Evolutionary conservation across 2,329 filamentous ascomycete genomes (phyloP).

Genomic region (Blastomyces gilchristii): DNA sequence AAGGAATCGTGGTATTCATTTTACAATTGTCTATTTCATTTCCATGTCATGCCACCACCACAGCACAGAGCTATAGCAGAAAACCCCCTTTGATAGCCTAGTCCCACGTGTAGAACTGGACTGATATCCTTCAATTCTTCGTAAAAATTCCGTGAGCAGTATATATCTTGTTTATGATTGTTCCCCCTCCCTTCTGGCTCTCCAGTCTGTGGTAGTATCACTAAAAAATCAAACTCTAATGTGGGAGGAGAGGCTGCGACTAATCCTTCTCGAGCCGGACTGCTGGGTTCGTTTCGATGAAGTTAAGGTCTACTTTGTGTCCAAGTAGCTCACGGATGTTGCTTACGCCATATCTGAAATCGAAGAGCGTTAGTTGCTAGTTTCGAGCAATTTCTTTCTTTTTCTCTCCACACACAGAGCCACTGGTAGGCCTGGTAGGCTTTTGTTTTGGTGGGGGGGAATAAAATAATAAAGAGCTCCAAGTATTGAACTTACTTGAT

Average conservation of each 20-base stretch:
- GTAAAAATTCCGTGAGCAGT: background rate
- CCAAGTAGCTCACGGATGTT: constrained; percentile 90
- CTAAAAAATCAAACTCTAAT: constrained; percentile 1
- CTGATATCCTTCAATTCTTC: background rate
- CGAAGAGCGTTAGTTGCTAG: constrained; percentile 10
- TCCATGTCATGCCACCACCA: background rate
- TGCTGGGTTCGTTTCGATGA: constrained; percentile 84
- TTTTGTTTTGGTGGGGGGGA: background rate
- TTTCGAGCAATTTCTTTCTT: background rate
- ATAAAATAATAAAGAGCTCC: background rate
- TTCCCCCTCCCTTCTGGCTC: background rate
- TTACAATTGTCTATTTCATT: background rate
- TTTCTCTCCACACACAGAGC: background rate
- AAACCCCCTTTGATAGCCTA: background rate
- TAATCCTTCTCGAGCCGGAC: constrained; percentile 81
- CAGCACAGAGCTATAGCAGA: background rate
- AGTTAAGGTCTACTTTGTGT: constrained; percentile 88
- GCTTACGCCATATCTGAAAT: constrained; percentile 54
- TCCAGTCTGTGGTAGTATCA: background rate
- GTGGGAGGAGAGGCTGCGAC: constrained; percentile 5
- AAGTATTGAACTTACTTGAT: constrained; percentile 59
- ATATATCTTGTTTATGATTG: constrained; percentile 1
- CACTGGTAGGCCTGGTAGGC: background rate
- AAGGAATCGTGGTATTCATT: background rate
- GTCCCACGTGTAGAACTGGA: constrained; percentile 1